Base-by-base conservation (phyloP, 345 rosid genomes). In the Eutrema japonicum region DNA sequence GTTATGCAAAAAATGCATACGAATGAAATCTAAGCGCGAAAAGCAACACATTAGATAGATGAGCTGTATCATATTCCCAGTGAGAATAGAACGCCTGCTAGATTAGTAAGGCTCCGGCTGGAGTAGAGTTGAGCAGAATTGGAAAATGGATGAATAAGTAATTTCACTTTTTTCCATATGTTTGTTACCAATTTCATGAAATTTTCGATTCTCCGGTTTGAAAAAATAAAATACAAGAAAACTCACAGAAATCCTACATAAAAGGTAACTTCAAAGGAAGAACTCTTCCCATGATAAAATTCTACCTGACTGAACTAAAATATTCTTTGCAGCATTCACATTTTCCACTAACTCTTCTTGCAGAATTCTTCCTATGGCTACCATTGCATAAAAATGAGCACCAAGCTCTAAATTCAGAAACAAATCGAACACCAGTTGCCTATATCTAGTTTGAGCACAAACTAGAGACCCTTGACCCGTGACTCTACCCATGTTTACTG, bases 21-120 rank as follows among this genome's bases (percentile, higher is more conserved):
- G 13, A 8, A 52, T 29, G 38, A 43, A 72, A 51, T 30, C 18
- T 50, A 18, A 1, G 27, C 7, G 22, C 8, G n/a, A 51, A 61
- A 10, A 59, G 45, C 12, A 71, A 71, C 50, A n/a, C 38, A 71
- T 30, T 29, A 51, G 60, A 71, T 16, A 40, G 8, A 57, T 42
- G 35, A 14, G 66, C 16, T 57, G 58, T 37, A 22, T 47, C 2
- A 2, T 35, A 57, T 47, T 6, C 4, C 65, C 49, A 57, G 29
- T 37, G 36, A 46, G 74, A 46, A 48, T 14, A 46, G 11, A 70
- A 50, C 35, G n/a, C 61, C 40, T 40, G 30, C 14, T 38, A 60
- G 33, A 29, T 53, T 59, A 71, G 60, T 51, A 51, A 71, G 56
- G 54, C 65, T 45, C 22, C 41, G 14, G 1, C 64, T 32, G 8